A percentile compares a stretch with the other conserved stretches of the same genome.
Evolutionary conservation across 768 basidiomycete species (phyloP).

Genomic region (Tylopilus sp.): DNA sequence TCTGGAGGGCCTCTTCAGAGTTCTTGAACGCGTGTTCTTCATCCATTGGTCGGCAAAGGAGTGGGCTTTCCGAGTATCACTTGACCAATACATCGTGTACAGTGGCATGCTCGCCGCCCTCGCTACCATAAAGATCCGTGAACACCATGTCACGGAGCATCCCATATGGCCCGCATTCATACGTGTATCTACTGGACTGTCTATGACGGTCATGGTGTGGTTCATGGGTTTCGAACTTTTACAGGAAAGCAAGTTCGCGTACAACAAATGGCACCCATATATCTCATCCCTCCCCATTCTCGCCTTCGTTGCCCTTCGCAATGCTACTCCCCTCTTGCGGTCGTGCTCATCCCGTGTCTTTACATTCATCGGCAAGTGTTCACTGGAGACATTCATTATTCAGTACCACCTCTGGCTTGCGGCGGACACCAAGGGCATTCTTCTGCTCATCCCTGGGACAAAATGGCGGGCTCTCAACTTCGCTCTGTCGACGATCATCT

Average conservation of each 20-base stretch:
- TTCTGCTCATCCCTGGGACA: slow-evolving; percentile 75
- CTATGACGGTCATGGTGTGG: slow-evolving; percentile 60
- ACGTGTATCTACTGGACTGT: slow-evolving; percentile 47
- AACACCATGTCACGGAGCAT: slow-evolving; percentile 66
- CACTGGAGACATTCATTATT: slow-evolving; percentile 88
- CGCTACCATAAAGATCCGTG: slow-evolving; percentile 70
- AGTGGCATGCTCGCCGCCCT: slow-evolving; percentile 79
- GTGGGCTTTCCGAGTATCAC: slow-evolving; percentile 84
- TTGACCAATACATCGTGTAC: slow-evolving; percentile 90
- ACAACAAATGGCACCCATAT: slow-evolving; percentile 84
- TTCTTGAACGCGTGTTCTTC: slow-evolving; percentile 61
- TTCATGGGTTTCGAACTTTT: slow-evolving; percentile 80
- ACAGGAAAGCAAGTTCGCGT: slow-evolving; percentile 76
- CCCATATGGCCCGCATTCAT: slow-evolving; percentile 57
- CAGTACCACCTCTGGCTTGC: slow-evolving; percentile 89
- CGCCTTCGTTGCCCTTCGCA: slow-evolving; percentile 73
- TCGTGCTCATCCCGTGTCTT: slow-evolving; percentile 67
- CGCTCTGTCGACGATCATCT: slow-evolving; percentile 68
- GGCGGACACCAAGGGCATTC: slow-evolving; percentile 76
- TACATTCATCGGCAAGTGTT: slow-evolving; percentile 81
- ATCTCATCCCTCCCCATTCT: slow-evolving; percentile 78
- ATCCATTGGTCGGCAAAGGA: slow-evolving; percentile 85
- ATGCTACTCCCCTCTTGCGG: slow-evolving; percentile 67
- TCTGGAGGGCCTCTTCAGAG: slow-evolving; percentile 58
- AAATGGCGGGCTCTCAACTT: slow-evolving; percentile 76